These are phyloP conservation scores for Fusarium veterinarium DNA, from an alignment of 2,329 filamentous ascomycete genomes.

Conservation along the genomic window DNA sequence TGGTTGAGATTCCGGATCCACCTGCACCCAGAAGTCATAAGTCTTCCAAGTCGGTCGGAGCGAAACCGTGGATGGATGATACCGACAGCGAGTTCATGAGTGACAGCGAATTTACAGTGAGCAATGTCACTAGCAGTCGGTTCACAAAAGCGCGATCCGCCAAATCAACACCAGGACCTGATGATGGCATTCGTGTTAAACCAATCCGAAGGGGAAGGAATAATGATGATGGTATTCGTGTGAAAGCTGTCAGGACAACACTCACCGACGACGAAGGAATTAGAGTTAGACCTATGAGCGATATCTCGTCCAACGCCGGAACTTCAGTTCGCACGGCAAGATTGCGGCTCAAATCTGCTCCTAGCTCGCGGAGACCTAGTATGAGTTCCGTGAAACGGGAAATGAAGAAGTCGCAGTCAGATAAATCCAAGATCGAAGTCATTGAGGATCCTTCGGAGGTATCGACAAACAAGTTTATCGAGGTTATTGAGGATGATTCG, in stretches of 20 bases:
- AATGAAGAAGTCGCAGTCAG: slow-evolving; percentile 36
- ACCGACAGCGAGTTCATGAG: slow-evolving; percentile 45
- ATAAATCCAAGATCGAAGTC: slow-evolving; percentile 24
- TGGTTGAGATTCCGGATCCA: slow-evolving; percentile 62
- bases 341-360: slow-evolving; percentile 45
- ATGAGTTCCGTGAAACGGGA: slow-evolving; percentile 47
- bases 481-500: slow-evolving; percentile 30
- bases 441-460: slow-evolving; percentile 25
- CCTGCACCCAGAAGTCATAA: slow-evolving; percentile 51
- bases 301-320: slow-evolving; percentile 43
- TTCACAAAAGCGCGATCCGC: slow-evolving; percentile 36
- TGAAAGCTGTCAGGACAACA: slow-evolving; percentile 41
- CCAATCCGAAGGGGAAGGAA: slow-evolving; percentile 51
- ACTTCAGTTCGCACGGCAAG: slow-evolving; percentile 42
- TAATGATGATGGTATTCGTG: slow-evolving; percentile 51
- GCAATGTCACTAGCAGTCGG: slow-evolving; percentile 39
- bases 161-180: slow-evolving; percentile 43
- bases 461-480: slow-evolving; percentile 22
- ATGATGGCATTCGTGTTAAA: slow-evolving; percentile 59
- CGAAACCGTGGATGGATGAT: slow-evolving; percentile 42
- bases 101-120: slow-evolving; percentile 48
- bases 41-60: slow-evolving; percentile 51
- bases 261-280: slow-evolving; percentile 48
- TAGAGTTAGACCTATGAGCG: slow-evolving; percentile 47
- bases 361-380: slow-evolving; percentile 41